Conservation (phyloP, 768 basidiomycete genomes). For the Mycena maculata region DNA sequence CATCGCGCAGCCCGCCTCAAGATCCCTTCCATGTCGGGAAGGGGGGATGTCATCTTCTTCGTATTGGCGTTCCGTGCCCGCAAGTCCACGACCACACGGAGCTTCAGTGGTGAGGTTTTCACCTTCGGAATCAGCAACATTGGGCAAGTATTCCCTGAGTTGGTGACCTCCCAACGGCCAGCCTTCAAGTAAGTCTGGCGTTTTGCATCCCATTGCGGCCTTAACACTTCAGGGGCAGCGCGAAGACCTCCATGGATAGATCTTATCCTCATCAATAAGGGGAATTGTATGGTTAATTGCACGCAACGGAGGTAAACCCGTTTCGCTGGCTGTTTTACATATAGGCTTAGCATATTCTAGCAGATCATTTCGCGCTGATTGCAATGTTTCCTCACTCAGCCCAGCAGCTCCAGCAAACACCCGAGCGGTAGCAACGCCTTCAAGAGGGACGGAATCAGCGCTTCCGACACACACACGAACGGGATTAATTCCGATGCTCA, state of each 20-base stretch:
- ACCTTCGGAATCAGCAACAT: not conserved
- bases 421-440: slow-evolving; percentile 8
- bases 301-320: slow-evolving; percentile 39
- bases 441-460: slow-evolving; percentile 15
- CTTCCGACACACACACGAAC: slow-evolving; percentile 29
- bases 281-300: slow-evolving; percentile 43
- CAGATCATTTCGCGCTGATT: not conserved
- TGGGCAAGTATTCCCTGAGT: not conserved
- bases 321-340: slow-evolving; percentile 36
- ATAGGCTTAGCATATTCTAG: slow-evolving; percentile 27
- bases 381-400: not conserved
- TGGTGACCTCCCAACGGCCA: slow-evolving; percentile 5
- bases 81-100: not conserved
- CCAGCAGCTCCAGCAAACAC: not conserved
- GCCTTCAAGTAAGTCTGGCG: not conserved
- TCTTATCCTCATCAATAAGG: slow-evolving; percentile 38
- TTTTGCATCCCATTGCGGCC: not conserved
- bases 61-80: not conserved
- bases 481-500: slow-evolving; percentile 34
- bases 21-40: not conserved
- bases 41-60: not conserved
- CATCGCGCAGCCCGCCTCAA: no score
- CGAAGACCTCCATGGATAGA: slow-evolving; percentile 39
- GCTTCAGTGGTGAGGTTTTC: not conserved
- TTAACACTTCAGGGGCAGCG: slow-evolving; percentile 36